Conservation (phyloP, 345 rosid species). For the Euphorbia lathyris region DNA sequence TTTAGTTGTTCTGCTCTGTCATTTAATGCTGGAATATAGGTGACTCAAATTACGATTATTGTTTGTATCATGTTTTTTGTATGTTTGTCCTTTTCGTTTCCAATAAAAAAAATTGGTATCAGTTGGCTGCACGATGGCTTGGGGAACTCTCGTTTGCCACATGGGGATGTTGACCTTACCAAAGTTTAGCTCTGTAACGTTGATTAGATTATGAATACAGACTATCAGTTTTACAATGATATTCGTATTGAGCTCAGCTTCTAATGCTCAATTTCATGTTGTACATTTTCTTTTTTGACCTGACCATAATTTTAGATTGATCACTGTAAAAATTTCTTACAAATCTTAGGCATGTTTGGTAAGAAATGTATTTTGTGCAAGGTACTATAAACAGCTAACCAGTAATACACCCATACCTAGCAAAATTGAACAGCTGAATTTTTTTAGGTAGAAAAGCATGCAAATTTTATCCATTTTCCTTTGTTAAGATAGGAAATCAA, state of each 20-base stretch:
- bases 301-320: neutral
- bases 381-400: neutral
- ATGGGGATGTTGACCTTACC: too few species aligned
- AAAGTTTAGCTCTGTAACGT: neutral
- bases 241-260: neutral
- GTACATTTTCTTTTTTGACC: neutral
- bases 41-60: neutral
- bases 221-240: neutral
- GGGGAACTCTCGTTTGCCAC: too few species aligned
- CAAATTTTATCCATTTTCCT: neutral
- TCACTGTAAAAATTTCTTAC: neutral
- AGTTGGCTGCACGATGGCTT: too few species aligned
- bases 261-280: neutral
- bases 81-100: neutral
- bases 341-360: neutral
- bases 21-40: too few species aligned
- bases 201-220: too few species aligned
- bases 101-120: too few species aligned
- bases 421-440: neutral
- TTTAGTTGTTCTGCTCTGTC: neutral
- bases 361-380: too few species aligned
- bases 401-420: neutral
- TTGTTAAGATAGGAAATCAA: neutral
- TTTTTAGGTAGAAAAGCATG: neutral
- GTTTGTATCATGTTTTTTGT: neutral